Percentiles rank a stretch among this genome's conserved stretches.
phyloP scores from a whole-genome alignment of 1,284 basidiomycete genomes.

The Wallemia ichthyophaga region DNA sequence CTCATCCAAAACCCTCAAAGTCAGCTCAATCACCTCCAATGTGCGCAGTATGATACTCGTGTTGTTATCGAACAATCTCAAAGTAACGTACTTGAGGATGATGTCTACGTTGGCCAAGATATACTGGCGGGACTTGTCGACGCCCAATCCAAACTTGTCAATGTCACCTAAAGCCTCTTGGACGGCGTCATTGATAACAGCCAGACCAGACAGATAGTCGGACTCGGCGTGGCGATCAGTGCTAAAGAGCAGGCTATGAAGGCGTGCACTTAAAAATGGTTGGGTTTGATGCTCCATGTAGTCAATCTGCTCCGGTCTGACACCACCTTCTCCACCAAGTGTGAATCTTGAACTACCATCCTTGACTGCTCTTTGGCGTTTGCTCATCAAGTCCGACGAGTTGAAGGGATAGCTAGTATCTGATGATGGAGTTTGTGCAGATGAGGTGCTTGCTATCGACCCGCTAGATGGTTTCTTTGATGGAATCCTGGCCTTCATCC shows the following conservation, averaged over 20 bases:
- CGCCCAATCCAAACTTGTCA: conserved; percentile 26
- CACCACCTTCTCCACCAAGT: conserved; percentile 21
- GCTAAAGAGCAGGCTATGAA: conserved; percentile 61
- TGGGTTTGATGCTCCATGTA: conserved; percentile 76
- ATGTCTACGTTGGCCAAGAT: conserved; percentile 73
- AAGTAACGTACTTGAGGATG: conserved; percentile 71
- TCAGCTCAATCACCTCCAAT: conserved; percentile 54
- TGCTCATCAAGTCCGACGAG: not conserved
- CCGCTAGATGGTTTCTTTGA: not conserved
- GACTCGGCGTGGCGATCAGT: conserved; percentile 87
- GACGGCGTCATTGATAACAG: conserved; percentile 44
- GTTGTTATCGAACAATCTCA: conserved; percentile 73
- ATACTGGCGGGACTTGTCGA: conserved; percentile 31
- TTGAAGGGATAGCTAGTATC: not conserved
- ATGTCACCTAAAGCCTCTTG: conserved; percentile 23
- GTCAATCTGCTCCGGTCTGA: conserved; percentile 62
- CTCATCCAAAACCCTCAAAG: conserved; percentile 38
- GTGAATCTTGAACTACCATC: not conserved
- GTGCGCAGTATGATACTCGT: conserved; percentile 70
- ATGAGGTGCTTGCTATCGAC: not conserved
- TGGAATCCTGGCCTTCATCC: not conserved
- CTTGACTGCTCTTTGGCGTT: not conserved
- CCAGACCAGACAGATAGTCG: conserved; percentile 55
- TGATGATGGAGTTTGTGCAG: not conserved
- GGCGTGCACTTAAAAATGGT: conserved; percentile 38